A percentile compares a stretch with the other conserved stretches of the same genome.
phyloP scores from a whole-genome alignment of 2,329 filamentous ascomycete genomes.

The Exophiala sp. region DNA sequence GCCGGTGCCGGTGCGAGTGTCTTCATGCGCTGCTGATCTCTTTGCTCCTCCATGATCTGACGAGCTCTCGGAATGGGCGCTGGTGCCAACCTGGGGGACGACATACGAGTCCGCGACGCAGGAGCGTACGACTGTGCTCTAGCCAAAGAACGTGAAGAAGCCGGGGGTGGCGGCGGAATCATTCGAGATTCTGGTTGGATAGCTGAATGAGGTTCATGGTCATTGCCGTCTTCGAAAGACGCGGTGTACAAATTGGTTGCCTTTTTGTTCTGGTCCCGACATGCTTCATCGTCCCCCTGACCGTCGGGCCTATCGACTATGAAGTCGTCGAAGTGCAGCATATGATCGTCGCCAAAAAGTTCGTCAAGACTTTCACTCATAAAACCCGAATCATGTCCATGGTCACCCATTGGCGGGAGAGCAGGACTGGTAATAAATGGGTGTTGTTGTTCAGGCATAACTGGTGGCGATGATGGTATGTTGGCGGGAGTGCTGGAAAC shows the following conservation, averaged over 20 bases:
- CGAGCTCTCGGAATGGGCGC: conserved; percentile 26
- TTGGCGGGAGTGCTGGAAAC: conserved; percentile 65
- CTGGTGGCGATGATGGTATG: conserved; percentile 84
- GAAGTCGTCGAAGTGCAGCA: conserved; percentile 27
- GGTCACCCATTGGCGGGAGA: conserved; percentile 51
- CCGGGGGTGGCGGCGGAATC: conserved; percentile 21
- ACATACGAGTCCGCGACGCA: conserved; percentile 14
- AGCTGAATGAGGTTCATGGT: conserved; percentile 5
- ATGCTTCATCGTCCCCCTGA: conserved; percentile 1
- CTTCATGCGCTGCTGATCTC: conserved; percentile 24
- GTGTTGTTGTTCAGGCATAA: conserved; percentile 53
- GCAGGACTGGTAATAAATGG: conserved; percentile 66
- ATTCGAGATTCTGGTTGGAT: conserved; percentile 14
- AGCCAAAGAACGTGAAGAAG: conserved; percentile 12
- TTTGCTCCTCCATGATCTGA: conserved; percentile 27
- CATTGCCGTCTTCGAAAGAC: conserved; percentile 24
- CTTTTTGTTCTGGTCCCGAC: conserved; percentile 4
- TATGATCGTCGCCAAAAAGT: conserved; percentile 24
- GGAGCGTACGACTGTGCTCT: conserved; percentile 23
- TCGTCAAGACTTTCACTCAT: conserved; percentile 69
- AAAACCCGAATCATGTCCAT: conserved; percentile 66
- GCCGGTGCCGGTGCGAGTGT: conserved; percentile 33
- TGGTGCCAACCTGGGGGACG: conserved; percentile 26
- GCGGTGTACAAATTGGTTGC: conserved; percentile 9
- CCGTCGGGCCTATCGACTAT: conserved; percentile 21